Base-by-base conservation (phyloP, 441 rosid genomes). In the Cnidoscolus chayamansa region DNA sequence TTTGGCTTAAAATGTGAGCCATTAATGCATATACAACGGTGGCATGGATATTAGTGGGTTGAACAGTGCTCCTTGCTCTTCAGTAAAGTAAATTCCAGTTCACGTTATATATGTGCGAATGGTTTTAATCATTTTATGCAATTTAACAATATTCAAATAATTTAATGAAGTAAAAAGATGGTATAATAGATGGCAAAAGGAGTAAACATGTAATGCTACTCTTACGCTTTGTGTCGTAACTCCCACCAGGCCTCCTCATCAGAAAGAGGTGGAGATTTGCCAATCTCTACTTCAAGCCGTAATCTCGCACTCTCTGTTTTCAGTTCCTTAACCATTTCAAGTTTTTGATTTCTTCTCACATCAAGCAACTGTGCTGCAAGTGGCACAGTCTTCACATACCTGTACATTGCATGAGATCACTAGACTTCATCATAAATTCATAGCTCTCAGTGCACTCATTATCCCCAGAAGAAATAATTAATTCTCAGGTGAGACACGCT, bases 231-330 rank as follows among this genome's bases (percentile, higher is more conserved):
- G 85, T 89, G 88, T 63, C 95, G 87, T 79, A 95, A 65, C 82
- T 92, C 97, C 93, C 92, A 82, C 96, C 97, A 92, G 57, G 83
- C 74, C 65, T 90, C 98, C 50, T 88, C 98, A 48, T 95, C 99
- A 15, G 99, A 87, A 78, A 95, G 98, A 57, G 99, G 91, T 0
- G 98, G 98, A 74, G 99, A 85, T 87, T 89, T 91, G 67, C 99
- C 99, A 78, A 92, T 92, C 84, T 89, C 97, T 30, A 85, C 91
- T 86, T 95, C 99, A 77, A 95, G 80, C 65, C 81, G 87, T 71
- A 70, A 89, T 80, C 98, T 88, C 35, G 95, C 96, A 74, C 77
- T 86, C 70, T 92, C 97, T 67, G 81, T 71, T 17, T 87, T 90
- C 60, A 95, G 65, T 77, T 88, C 92, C 81, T 87, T 89, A 11